phyloP scores from a whole-genome alignment of 177 flowering plant genomes.

The Vitis hybrid region DNA sequence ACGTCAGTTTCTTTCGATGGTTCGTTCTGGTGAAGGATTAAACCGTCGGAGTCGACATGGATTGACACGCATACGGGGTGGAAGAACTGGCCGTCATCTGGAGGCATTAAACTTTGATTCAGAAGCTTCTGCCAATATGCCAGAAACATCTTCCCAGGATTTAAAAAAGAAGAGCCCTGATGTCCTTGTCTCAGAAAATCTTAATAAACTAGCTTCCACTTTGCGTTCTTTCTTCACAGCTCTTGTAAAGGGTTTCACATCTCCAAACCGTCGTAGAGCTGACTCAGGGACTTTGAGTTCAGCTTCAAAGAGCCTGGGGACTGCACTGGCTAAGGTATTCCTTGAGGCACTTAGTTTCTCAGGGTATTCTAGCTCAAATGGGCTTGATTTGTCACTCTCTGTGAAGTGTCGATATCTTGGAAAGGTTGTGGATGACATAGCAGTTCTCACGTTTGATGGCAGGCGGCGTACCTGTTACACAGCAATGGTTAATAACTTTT shows the following conservation, averaged over 20 bases:
- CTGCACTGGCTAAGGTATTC: constrained; percentile 69
- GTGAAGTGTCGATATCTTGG: constrained; percentile 94
- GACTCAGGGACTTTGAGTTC: constrained; percentile 73
- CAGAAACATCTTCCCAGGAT: constrained; percentile 59
- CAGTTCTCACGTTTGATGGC: constrained; percentile 70
- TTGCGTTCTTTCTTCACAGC: constrained; percentile 68
- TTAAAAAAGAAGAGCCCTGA: constrained; percentile 75
- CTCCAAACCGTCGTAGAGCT: constrained; percentile 80
- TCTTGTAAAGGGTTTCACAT: constrained; percentile 76
- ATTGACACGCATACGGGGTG: constrained; percentile 65
- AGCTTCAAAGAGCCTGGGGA: constrained; percentile 76
- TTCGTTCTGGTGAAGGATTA: constrained; percentile 71
- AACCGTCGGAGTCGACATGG: constrained; percentile 79
- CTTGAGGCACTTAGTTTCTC: constrained; percentile 75
- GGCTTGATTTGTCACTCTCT: constrained; percentile 57
- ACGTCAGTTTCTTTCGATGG: constrained; percentile 62
- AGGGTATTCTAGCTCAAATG: constrained; percentile 50
- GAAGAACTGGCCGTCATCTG: constrained; percentile 64
- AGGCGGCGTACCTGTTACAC: constrained; percentile 72
- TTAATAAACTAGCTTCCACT: constrained; percentile 63
- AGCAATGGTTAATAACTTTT: constrained; percentile 74
- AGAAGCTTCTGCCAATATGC: constrained; percentile 44
- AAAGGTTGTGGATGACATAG: constrained; percentile 84
- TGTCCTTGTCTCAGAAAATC: constrained; percentile 56
- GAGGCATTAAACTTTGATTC: constrained; percentile 67